Percentiles rank a stretch among this genome's conserved stretches.
Evolutionary conservation across 108 stramenopile genomes (phyloP).

Genomic region (Tribonema minus): DNA sequence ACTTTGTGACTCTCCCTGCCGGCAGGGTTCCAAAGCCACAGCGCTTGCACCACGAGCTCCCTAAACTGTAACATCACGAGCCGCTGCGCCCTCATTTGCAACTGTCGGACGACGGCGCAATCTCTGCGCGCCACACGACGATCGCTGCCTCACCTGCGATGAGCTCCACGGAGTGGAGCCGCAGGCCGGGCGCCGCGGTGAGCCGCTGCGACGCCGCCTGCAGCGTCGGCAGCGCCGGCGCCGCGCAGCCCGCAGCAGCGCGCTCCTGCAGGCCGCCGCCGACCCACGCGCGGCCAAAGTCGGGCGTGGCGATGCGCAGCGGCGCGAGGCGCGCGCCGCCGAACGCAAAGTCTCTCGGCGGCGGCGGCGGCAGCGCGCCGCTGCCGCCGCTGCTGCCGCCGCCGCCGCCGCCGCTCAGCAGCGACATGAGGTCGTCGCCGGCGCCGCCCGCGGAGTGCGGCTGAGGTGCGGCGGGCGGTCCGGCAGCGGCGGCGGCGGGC

Average conservation of each 20-base stretch:
- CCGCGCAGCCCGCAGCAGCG: not conserved
- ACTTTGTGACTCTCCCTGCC: no score
- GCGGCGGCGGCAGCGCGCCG: no score
- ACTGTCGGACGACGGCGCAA: no score
- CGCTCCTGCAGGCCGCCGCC: slow-evolving; percentile 1
- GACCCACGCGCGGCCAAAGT: slow-evolving; percentile 81
- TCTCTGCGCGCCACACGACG: no score
- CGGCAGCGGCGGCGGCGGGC: not conserved
- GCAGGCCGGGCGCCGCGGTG: not conserved
- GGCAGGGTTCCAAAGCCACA: no score
- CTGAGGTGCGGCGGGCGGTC: not conserved
- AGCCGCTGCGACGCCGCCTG: not conserved
- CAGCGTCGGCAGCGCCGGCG: slow-evolving; percentile 1
- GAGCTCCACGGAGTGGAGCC: slow-evolving; percentile 23
- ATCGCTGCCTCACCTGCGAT: no score
- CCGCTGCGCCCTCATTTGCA: no score
- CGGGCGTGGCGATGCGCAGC: slow-evolving; percentile 73
- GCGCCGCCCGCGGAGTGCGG: slow-evolving; percentile 2
- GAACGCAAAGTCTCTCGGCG: slow-evolving; percentile 76
- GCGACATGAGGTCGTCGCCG: slow-evolving; percentile 70
- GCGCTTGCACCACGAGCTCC: no score
- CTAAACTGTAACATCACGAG: no score
- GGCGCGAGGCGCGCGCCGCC: slow-evolving; percentile 69
- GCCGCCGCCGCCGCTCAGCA: slow-evolving; percentile 62
- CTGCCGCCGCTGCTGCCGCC: slow-evolving; percentile 51